phyloP scores from a whole-genome alignment of 176 grass and related monocot species.

The Zea luxurians region DNA sequence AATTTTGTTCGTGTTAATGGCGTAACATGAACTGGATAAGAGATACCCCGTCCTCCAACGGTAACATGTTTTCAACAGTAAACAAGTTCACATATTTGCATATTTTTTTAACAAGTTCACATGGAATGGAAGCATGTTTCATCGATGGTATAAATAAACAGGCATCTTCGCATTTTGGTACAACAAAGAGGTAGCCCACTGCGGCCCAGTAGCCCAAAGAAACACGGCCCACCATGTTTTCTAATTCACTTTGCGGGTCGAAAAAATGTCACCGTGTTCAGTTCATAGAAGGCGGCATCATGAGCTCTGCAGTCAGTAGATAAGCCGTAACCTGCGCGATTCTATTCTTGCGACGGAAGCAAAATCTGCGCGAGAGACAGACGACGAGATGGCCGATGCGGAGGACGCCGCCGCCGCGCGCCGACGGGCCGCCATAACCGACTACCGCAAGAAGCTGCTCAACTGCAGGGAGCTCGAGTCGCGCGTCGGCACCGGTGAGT shows the following conservation, averaged over 20 bases:
- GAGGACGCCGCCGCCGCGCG: conserved; percentile 60
- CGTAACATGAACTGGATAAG: not conserved
- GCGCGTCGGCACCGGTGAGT: conserved; percentile 69
- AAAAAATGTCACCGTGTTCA: not conserved
- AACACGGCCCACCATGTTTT: too few species aligned
- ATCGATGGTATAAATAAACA: too few species aligned
- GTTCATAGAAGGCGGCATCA: not conserved
- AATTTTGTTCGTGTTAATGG: not conserved
- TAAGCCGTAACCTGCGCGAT: not conserved
- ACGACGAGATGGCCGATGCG: conserved; percentile 57
- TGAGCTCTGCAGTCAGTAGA: not conserved
- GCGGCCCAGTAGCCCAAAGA: too few species aligned
- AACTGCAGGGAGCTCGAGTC: conserved; percentile 89
- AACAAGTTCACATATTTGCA: too few species aligned
- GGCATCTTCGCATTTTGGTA: too few species aligned
- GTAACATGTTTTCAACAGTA: too few species aligned
- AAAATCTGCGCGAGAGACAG: not conserved
- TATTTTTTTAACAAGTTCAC: too few species aligned
- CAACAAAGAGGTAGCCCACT: too few species aligned
- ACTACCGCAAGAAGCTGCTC: conserved; percentile 95
- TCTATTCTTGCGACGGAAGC: conserved; percentile 58
- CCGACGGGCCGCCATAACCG: conserved; percentile 43
- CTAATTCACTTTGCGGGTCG: too few species aligned
- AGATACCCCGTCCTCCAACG: too few species aligned
- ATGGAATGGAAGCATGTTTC: not conserved